Evolutionary conservation across 164 flowering plant species (phyloP), one percentile per base, ranked within the genome.

Genomic region (Vitis labrusca): DNA sequence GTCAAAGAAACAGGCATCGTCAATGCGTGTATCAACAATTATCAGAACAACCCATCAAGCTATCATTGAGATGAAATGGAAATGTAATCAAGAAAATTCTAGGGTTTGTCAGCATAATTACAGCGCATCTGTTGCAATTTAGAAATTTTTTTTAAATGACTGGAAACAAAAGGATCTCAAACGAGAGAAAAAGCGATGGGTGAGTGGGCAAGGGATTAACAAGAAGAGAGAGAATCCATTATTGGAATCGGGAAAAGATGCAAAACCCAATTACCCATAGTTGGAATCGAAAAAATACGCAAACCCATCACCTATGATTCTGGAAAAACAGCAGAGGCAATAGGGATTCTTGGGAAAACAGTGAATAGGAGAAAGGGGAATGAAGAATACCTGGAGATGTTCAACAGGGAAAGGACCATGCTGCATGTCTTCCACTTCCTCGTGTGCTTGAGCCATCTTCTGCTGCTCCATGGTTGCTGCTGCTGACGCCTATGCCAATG

Each of bases 331-430:
- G 54, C 14, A 8, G 44, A 23, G 48, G 14, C 12, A 23, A 19
- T 67, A 37, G 6, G 44, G 44, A 37, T 37, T 37, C 5, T 37
- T 37, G 44, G 44, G 44, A 52, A 48, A 63, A 65, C 32, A 59
- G 58, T 51, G 32, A 59, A 55, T 47, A 13, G 32, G 11, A 12
- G 52, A 55, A 53, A 19, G 32, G 11, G 15, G 50, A 60, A 44
- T 13, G 50, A 23, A 8, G 48, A 48, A 29, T 53, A 91, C 98
- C 98, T 89, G 98, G 74, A 94, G 95, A 71, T 91, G 95, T 71
- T 92, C 97, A 9, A 94, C 82, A 5, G 89, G 97, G 64, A 79
- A 80, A 64, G 97, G 97, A 53, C 98, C 98, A 52, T 89, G 92
- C 64, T 87, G 94, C 14, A 83, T 68, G 0, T 90, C 90, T 51